Conservation (phyloP, 768 basidiomycete genomes). For the Hypholoma fasciculare region DNA sequence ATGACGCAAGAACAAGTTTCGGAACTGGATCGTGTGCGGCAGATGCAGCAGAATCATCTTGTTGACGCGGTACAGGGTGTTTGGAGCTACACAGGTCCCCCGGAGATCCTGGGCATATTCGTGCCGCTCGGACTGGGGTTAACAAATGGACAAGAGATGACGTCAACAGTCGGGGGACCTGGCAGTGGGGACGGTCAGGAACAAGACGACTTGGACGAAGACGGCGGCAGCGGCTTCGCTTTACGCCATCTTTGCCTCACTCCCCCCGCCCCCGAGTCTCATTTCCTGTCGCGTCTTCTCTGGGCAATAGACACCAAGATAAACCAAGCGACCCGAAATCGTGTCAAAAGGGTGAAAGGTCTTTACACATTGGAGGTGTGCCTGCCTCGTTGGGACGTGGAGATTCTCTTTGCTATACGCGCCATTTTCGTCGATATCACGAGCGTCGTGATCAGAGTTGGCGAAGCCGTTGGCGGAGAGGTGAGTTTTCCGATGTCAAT, state of each 20-base stretch:
- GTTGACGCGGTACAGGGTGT: conserved; percentile 22
- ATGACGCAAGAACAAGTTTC: background rate
- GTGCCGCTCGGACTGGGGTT: background rate
- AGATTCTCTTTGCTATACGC: conserved; percentile 29
- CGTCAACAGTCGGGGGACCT: background rate
- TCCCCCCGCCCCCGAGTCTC: background rate
- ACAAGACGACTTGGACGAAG: background rate
- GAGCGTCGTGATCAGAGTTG: conserved; percentile 22
- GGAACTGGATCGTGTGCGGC: conserved; percentile 10
- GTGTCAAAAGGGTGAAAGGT: conserved; percentile 18
- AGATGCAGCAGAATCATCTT: conserved; percentile 27
- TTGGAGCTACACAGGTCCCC: conserved; percentile 27
- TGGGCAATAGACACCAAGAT: conserved; percentile 18
- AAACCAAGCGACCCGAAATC: conserved; percentile 16
- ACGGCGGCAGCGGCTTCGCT: conserved; percentile 11
- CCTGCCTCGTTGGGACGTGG: conserved; percentile 28
- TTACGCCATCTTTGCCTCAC: background rate
- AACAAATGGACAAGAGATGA: background rate
- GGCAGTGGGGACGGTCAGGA: background rate
- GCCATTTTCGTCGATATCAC: conserved; percentile 20
- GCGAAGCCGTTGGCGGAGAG: conserved; percentile 19
- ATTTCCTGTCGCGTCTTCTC: background rate
- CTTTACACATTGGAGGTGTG: conserved; percentile 23
- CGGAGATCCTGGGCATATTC: conserved; percentile 19
- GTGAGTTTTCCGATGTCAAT: conserved; percentile 10